A percentile compares a stretch with the other conserved stretches of the same genome.
phyloP scores from a whole-genome alignment of 257 asterid species.

The Plectranthus barbatus region DNA sequence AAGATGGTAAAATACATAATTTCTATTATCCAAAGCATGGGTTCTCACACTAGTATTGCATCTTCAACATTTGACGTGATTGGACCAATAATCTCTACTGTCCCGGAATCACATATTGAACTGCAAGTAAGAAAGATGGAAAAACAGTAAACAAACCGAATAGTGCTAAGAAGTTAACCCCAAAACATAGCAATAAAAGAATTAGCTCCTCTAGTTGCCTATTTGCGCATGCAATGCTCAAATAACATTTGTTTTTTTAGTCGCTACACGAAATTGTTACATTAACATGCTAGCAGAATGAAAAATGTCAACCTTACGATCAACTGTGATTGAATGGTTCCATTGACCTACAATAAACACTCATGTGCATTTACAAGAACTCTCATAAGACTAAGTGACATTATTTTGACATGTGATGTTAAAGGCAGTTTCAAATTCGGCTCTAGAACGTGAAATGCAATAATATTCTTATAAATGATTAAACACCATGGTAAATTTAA shows the following conservation, averaged over 20 bases:
- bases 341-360: too few relatives aligned
- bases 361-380: background rate
- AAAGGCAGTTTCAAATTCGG: background rate
- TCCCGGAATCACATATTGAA: conserved; percentile 75
- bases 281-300: background rate
- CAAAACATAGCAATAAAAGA: background rate
- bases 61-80: conserved; percentile 86
- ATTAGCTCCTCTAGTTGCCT: background rate
- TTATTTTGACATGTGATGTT: background rate
- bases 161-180: background rate
- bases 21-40: conserved; percentile 5
- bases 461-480: background rate
- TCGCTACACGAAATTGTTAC: background rate
- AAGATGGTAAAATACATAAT: background rate
- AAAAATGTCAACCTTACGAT: background rate
- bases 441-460: background rate
- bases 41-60: conserved; percentile 79
- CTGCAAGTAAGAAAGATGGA: conserved; percentile 31
- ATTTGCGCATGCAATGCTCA: background rate
- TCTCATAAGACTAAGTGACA: background rate
- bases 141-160: conserved; percentile 1
- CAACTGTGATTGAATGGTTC: background rate
- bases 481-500: background rate
- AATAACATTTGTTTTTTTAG: background rate
- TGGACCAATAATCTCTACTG: conserved; percentile 90